Evolutionary conservation across 306 rosid species (phyloP), one percentile per base, ranked within the genome.

Genomic region (Purshia tridentata): DNA sequence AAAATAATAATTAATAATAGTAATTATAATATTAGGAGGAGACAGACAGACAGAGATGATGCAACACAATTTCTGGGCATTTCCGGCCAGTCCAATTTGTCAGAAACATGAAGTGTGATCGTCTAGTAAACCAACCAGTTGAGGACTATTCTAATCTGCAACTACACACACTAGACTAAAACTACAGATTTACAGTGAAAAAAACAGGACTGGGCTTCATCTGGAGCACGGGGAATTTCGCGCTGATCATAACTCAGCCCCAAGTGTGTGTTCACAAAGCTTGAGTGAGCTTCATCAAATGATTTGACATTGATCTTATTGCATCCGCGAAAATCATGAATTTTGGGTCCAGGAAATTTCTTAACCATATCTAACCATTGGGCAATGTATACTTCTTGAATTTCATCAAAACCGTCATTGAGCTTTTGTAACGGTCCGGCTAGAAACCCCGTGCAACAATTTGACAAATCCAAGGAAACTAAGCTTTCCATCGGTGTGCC

Each of bases 381-480:
- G 73, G 46, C 73, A 77, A 65, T 58, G 51, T 70, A 71, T 67
- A 77, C 75, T 59, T 60, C 77, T 62, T 82, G 62, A 69, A 81
- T 51, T 72, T 75, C 16, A 35, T 58, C 57, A 8, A 75, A 70
- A 51, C 66, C 82, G 41, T 82, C 81, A 90, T 78, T 86, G 87
- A 68, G 88, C 84, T 74, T 85, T 88, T 12, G 83, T 83, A 40
- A 83, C 77, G 40, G 84, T 67, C 46, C 98, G 84, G 68, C 74
- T 76, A 73, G 98, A 90, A 41, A 86, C 87, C 56, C 98, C 98
- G 6, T 88, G 97, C 83, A 93, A 81, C 74, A 93, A 74, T 72
- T 90, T 93, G 76, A 90, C 91, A 74, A 93, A 90, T 23, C 98
- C 98, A 55, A 90, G 96, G 86, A 90, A 90, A 83, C 98, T 93